Percentiles rank a stretch among this genome's conserved stretches.
phyloP scores from a whole-genome alignment of 192 early-diverging fungal species.

The Physocladia obscura region DNA sequence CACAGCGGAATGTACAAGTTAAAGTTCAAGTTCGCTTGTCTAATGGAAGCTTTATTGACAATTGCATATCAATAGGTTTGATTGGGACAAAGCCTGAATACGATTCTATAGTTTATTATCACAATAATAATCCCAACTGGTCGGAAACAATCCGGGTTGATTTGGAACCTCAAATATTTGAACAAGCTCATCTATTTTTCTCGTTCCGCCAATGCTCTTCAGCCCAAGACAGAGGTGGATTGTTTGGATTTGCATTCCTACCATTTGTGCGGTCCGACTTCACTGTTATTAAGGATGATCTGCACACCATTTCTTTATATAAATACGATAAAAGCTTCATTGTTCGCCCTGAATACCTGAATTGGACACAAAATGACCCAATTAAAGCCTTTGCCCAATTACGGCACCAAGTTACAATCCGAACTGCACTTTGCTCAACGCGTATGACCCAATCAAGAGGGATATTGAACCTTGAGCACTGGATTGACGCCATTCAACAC shows the following conservation, averaged over 20 bases:
- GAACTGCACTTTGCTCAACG: slow-evolving; percentile 66
- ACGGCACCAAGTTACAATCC: slow-evolving; percentile 51
- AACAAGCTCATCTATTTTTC: slow-evolving; percentile 62
- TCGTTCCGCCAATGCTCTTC: slow-evolving; percentile 52
- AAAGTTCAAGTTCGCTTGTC: slow-evolving; percentile 55
- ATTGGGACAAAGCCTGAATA: slow-evolving; percentile 38
- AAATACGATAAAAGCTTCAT: slow-evolving; percentile 53
- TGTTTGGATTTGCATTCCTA: slow-evolving; percentile 64
- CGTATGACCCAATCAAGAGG: slow-evolving; percentile 63
- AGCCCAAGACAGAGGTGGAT: slow-evolving; percentile 20
- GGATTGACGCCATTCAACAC: slow-evolving; percentile 45
- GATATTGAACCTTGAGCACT: slow-evolving; percentile 66
- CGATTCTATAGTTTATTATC: slow-evolving; percentile 63
- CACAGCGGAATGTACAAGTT: slow-evolving; percentile 62
- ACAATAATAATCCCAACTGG: slow-evolving; percentile 62
- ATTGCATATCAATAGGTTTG: slow-evolving; percentile 51
- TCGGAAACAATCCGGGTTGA: slow-evolving; percentile 64
- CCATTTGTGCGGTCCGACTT: slow-evolving; percentile 50
- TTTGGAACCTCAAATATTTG: slow-evolving; percentile 52
- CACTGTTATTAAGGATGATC: slow-evolving; percentile 61
- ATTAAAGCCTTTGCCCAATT: slow-evolving; percentile 20
- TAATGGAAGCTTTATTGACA: slow-evolving; percentile 54
- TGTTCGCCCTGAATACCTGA: slow-evolving; percentile 50
- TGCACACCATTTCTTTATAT: slow-evolving; percentile 61
- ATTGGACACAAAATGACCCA: slow-evolving; percentile 36